A percentile compares a stretch with the other conserved stretches of the same genome.
Conservation (phyloP, 129 eudicot genomes). For the Silybum marianum region DNA sequence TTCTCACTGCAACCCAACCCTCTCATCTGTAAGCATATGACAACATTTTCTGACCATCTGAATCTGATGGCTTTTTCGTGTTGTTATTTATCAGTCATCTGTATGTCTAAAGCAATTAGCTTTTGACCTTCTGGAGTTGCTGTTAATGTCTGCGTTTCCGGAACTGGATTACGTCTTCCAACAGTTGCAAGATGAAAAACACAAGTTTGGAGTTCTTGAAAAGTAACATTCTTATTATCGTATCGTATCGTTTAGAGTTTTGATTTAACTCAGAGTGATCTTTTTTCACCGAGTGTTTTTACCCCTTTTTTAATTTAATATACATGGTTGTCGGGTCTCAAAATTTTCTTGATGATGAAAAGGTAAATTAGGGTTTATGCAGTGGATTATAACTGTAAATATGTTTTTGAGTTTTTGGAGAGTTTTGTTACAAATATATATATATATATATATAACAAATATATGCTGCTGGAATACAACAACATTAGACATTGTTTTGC, state of each 20-base stretch:
- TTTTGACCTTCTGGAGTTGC: constrained; percentile 74
- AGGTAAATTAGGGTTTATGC: constrained; percentile 17
- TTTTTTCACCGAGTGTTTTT: constrained; percentile 18
- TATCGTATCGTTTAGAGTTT: background rate
- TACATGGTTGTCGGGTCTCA: constrained; percentile 27
- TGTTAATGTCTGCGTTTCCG: constrained; percentile 78
- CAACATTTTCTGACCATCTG: background rate
- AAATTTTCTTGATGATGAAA: background rate
- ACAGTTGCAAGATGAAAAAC: constrained; percentile 68
- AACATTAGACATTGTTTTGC: constrained; percentile 12
- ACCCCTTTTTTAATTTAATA: background rate
- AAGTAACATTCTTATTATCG: constrained; percentile 5
- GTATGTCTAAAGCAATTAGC: constrained; percentile 82
- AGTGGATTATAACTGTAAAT: constrained; percentile 34
- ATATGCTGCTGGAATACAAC: constrained; percentile 14
- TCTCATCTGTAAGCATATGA: background rate
- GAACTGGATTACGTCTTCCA: constrained; percentile 74
- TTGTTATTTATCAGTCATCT: constrained; percentile 62
- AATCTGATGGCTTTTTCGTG: background rate
- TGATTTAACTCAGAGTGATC: constrained; percentile 15
- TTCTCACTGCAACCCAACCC: background rate
- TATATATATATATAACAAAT: too few relatives aligned
- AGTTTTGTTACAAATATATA: constrained; percentile 16
- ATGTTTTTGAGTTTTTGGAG: constrained; percentile 17
- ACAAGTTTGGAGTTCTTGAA: constrained; percentile 67